Conservation (phyloP, 1,284 basidiomycete genomes). For the Malassezia sympodialis region DNA sequence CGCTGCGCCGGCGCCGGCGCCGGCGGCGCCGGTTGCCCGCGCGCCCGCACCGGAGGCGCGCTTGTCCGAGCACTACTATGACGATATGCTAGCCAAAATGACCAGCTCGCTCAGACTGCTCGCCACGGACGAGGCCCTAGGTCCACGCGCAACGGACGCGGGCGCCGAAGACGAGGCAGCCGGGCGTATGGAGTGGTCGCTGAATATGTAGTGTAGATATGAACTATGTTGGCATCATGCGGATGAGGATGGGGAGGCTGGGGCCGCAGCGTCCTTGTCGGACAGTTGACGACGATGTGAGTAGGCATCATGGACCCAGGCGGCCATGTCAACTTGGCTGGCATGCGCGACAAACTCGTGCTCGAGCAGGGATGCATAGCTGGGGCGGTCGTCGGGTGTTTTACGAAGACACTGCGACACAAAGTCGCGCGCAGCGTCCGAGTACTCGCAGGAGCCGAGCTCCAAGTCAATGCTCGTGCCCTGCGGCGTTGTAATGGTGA, state of each 20-base stretch:
- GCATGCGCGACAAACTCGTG: slow-evolving; percentile 61
- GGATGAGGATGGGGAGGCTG: not conserved
- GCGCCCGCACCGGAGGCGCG: not conserved
- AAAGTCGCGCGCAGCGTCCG: slow-evolving; percentile 43
- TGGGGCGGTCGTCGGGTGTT: slow-evolving; percentile 61
- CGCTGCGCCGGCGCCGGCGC: not conserved
- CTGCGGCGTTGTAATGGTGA: slow-evolving; percentile 1
- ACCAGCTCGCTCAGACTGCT: slow-evolving; percentile 5
- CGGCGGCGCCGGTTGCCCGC: not conserved
- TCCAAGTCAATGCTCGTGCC: slow-evolving; percentile 9
- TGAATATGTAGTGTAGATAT: not conserved
- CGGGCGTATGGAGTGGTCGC: not conserved
- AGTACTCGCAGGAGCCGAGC: slow-evolving; percentile 27
- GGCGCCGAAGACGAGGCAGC: not conserved
- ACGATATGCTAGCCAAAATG: slow-evolving; percentile 10
- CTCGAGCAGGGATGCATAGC: slow-evolving; percentile 69
- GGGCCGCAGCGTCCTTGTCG: not conserved
- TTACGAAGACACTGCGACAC: slow-evolving; percentile 44
- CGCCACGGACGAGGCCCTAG: slow-evolving; percentile 3
- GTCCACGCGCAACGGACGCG: not conserved
- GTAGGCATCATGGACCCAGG: slow-evolving; percentile 32
- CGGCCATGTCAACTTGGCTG: slow-evolving; percentile 47
- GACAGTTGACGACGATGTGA: not conserved
- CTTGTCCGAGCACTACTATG: not conserved
- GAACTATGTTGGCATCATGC: not conserved